Percentiles rank a stretch among this genome's conserved stretches.
Conservation (phyloP, 192 early-diverging fungal species). For the Mortierella hygrophila region DNA sequence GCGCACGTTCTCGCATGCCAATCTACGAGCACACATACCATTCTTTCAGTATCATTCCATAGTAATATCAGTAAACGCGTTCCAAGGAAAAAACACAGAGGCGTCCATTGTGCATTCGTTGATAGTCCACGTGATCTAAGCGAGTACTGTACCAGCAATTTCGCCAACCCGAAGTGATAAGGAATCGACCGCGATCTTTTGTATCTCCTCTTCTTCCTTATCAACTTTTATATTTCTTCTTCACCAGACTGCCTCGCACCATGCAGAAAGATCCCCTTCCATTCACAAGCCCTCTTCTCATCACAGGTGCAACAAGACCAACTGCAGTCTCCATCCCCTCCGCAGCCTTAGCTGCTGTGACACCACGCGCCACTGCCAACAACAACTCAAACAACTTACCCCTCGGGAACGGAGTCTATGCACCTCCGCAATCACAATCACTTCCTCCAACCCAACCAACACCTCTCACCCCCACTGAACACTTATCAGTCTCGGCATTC, state of each 20-base stretch:
- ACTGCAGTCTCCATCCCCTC: constrained; percentile 9
- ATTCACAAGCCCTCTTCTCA: constrained; percentile 22
- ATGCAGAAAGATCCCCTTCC: constrained; percentile 52
- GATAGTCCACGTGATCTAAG: background rate
- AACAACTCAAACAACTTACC: background rate
- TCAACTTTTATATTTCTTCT: background rate
- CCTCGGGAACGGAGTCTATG: constrained; percentile 11
- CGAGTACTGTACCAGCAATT: background rate
- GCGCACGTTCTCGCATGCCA: background rate
- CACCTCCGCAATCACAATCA: background rate
- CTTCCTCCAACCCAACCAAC: background rate
- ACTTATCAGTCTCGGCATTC: constrained; percentile 16
- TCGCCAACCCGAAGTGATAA: background rate
- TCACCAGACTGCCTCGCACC: background rate
- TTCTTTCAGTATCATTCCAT: background rate
- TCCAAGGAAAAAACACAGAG: background rate
- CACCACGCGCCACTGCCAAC: background rate
- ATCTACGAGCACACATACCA: constrained; percentile 4
- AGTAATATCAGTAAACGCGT: background rate
- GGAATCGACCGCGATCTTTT: background rate
- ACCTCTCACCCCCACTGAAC: constrained; percentile 9
- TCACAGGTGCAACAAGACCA: constrained; percentile 19
- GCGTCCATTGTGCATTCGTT: background rate
- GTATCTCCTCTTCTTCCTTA: background rate
- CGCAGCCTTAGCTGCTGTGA: background rate